Conservation (phyloP, 495 filamentous ascomycete species). For the Hyaloscypha bicolor region DNA sequence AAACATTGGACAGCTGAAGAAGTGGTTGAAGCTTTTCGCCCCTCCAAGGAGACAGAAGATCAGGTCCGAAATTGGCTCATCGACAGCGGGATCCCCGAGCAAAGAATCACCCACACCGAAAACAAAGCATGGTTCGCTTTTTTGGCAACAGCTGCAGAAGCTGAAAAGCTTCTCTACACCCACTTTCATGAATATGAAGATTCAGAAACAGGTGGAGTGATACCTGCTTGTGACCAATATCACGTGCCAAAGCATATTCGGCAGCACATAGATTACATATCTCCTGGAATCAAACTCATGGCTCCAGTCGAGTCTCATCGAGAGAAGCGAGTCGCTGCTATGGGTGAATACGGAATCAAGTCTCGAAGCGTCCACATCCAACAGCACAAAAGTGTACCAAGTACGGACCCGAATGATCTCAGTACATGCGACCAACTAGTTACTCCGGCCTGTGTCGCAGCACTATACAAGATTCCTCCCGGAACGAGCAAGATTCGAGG, state of each 20-base stretch:
- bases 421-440: slow-evolving; percentile 9
- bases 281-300: slow-evolving; percentile 23
- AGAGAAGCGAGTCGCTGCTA: neutral
- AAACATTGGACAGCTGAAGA: slow-evolving; percentile 46
- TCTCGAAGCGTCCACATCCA: neutral
- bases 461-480: slow-evolving; percentile 30
- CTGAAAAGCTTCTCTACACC: slow-evolving; percentile 57
- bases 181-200: slow-evolving; percentile 62
- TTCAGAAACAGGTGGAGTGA: slow-evolving; percentile 42
- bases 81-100: slow-evolving; percentile 46
- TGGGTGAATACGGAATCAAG: neutral
- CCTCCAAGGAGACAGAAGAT: slow-evolving; percentile 42
- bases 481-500: slow-evolving; percentile 20
- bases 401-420: neutral
- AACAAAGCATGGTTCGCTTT: slow-evolving; percentile 54
- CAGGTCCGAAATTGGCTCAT: slow-evolving; percentile 50
- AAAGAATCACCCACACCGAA: slow-evolving; percentile 50
- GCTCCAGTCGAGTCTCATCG: slow-evolving; percentile 1
- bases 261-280: slow-evolving; percentile 26
- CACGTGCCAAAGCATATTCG: slow-evolving; percentile 17
- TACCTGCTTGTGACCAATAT: slow-evolving; percentile 31
- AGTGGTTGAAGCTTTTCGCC: slow-evolving; percentile 49
- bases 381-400: neutral
- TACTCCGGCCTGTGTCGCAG: slow-evolving; percentile 26
- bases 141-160: slow-evolving; percentile 52